Percentiles rank a stretch among this genome's conserved stretches.
These are phyloP conservation scores for Solanum pimpinellifolium DNA, from an alignment of 257 asterid species.

Conservation along the genomic window DNA sequence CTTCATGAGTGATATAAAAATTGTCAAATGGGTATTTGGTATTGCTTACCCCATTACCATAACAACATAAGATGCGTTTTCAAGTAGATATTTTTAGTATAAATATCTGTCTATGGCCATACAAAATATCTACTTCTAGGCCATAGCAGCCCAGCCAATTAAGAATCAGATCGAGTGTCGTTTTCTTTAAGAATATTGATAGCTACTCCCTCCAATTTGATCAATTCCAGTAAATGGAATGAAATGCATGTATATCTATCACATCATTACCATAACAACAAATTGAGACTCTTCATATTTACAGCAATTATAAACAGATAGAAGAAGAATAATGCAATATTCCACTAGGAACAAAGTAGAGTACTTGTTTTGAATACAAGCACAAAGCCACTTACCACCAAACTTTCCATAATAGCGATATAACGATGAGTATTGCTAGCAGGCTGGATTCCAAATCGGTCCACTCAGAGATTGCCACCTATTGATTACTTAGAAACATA, in stretches of 20 bases:
- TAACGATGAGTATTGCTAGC: background rate
- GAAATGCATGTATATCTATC: background rate
- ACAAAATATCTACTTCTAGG: background rate
- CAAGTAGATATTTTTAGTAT: background rate
- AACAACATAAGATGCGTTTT: background rate
- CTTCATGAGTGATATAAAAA: background rate
- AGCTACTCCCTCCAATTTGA: background rate
- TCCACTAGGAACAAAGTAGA: background rate
- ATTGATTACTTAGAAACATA: background rate
- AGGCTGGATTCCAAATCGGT: conserved; percentile 6
- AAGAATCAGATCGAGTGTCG: background rate
- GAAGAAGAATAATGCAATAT: background rate
- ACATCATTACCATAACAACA: background rate
- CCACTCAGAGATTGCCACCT: background rate
- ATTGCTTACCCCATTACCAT: background rate
- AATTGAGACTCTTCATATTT: background rate
- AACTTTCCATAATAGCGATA: background rate
- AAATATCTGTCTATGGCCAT: background rate
- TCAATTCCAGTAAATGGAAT: background rate
- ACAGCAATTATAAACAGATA: background rate
- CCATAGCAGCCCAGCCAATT: background rate
- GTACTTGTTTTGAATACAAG: background rate
- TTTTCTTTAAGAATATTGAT: background rate
- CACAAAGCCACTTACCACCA: conserved; percentile 11
- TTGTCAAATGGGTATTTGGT: background rate